Percentiles rank a stretch among this genome's conserved stretches.
Evolutionary conservation across 441 rosid genomes (phyloP).

Genomic region (Erodium moschatum): DNA sequence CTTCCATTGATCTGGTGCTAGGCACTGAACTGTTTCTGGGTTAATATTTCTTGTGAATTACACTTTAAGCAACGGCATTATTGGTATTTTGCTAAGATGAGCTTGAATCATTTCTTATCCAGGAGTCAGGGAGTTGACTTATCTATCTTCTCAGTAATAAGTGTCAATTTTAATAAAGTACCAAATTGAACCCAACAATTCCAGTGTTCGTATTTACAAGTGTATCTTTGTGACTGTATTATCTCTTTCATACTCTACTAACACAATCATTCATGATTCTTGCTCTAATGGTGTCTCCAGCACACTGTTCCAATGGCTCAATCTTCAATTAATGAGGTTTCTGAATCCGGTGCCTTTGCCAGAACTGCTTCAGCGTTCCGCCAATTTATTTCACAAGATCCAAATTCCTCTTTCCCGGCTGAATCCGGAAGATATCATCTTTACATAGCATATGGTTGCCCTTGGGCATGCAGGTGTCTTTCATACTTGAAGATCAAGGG

Average conservation of each 20-base stretch:
- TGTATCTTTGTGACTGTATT: background rate
- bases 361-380: conserved; percentile 25
- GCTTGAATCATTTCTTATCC: background rate
- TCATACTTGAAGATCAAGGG: conserved; percentile 24
- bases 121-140: background rate
- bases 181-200: background rate
- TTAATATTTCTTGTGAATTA: background rate
- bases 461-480: conserved; percentile 26
- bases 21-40: background rate
- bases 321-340: conserved; percentile 24
- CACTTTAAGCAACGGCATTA: background rate
- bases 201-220: background rate
- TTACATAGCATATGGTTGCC: conserved; percentile 28
- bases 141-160: background rate
- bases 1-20: background rate
- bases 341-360: conserved; percentile 24
- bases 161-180: background rate
- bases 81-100: background rate
- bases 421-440: conserved; percentile 30
- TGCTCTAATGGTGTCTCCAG: conserved; percentile 3
- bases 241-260: background rate
- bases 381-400: conserved; percentile 21
- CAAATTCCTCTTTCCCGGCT: conserved; percentile 21
- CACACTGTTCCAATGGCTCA: conserved; percentile 21
- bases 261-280: background rate